Evolutionary conservation across 768 basidiomycete genomes (phyloP), one percentile per base, ranked within the genome.

Genomic region (Strobilomyces dryophilus): DNA sequence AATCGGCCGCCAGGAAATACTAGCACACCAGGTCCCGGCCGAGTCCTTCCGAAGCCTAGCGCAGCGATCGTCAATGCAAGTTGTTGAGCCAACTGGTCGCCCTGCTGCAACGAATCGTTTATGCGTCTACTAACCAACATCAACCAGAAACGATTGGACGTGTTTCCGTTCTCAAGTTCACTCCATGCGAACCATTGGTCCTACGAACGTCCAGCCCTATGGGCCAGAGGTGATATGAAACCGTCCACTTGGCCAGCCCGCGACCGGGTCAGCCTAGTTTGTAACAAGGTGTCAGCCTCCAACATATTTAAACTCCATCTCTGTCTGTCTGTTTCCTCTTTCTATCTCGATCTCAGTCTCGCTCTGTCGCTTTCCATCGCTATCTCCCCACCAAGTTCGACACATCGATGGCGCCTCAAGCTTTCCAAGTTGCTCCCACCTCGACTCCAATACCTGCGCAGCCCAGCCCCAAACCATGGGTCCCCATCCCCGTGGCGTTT

Each of bases 401-500:
- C 45, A 31, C 41, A 39, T 24, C 52, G 24, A 66, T 66, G 65
- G 66, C 65, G 1, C 65, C 65, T 45, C 63, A 67, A 51, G 51
- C 44, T 44, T 43, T 58, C n/a, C 17, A n/a, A 14, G 26, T 45
- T 39, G 37, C 27, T 32, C 31, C 58, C 27, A 24, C 40, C 36
- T 42, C 52, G 21, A 42, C 64, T 7, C 31, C 51, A 24, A 26
- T 49, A 32, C 44, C 41, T 6, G 32, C 47, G 4, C 27, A 41
- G 7, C 14, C 46, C 18, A 15, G 8, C 7, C 48, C 35, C 43
- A 51, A 54, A 32, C 53, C 47, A 12, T 58, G 51, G 51, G 44
- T 51, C 6, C 51, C 51, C 52, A 56, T 61, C 39, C 66, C 66
- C 4, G 49, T 54, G 29, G 31, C 46, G 6, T 53, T 70, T 45